phyloP scores from a whole-genome alignment of 352 stramenopile genomes.

The Globisporangium heterothallicum region DNA sequence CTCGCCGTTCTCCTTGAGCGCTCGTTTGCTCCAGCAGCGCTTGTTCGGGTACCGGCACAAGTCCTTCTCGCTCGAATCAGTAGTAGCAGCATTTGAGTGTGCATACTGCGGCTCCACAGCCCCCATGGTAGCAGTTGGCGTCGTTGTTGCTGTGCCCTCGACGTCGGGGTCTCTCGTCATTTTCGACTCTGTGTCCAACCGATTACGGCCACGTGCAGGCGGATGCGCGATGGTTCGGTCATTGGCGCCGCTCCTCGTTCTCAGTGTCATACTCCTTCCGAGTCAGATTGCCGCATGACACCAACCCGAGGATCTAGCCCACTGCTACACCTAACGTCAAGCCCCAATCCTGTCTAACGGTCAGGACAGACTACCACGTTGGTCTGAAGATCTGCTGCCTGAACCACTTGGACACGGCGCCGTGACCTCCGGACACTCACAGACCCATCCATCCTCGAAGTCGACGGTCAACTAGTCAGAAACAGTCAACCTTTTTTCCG shows the following conservation, averaged over 20 bases:
- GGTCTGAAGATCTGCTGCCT: background rate
- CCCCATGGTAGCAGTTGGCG: background rate
- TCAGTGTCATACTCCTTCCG: background rate
- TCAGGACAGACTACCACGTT: background rate
- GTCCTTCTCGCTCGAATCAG: conserved; percentile 5
- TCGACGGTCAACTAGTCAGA: too few relatives aligned
- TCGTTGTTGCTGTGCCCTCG: background rate
- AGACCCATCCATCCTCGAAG: too few relatives aligned
- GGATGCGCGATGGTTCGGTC: background rate
- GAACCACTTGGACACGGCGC: background rate
- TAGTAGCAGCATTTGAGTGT: background rate
- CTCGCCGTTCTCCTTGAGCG: conserved; percentile 65
- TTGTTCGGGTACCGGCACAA: conserved; percentile 69
- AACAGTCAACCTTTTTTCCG: too few relatives aligned
- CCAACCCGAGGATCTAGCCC: too few relatives aligned
- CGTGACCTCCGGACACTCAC: background rate
- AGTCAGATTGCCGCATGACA: background rate
- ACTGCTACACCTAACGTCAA: too few relatives aligned
- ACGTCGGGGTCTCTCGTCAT: background rate
- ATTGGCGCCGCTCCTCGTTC: background rate
- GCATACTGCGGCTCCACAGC: background rate
- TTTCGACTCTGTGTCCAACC: background rate
- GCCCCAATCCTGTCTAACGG: background rate
- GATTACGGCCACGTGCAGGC: background rate
- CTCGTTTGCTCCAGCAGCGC: conserved; percentile 54